Conservation (phyloP, 208 protist species). For the Plasmodiophora brassicae region DNA sequence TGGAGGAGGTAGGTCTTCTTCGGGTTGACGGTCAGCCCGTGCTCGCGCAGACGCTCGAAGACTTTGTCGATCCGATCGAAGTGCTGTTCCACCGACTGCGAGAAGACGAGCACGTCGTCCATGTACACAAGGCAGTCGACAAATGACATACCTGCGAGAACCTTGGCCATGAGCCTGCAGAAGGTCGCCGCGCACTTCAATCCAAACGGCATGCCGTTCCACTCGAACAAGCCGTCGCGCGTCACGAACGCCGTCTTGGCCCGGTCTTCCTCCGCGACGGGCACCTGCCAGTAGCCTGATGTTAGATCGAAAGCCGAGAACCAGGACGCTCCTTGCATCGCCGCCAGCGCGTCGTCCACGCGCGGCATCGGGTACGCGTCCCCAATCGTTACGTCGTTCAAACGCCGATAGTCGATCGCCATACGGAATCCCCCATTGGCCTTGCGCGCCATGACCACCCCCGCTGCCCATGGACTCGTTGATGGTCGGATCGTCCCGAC, state of each 20-base stretch:
- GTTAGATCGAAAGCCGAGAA: slow-evolving; percentile 20
- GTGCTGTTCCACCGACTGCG: not conserved
- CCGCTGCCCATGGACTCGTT: not conserved
- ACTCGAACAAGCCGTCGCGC: slow-evolving; percentile 7
- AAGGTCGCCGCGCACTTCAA: slow-evolving; percentile 38
- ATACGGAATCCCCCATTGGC: not conserved
- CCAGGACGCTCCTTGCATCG: not conserved
- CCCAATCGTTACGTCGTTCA: not conserved
- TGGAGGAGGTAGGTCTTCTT: slow-evolving; percentile 4
- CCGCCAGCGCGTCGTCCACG: slow-evolving; percentile 11
- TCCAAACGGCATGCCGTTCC: slow-evolving; percentile 27
- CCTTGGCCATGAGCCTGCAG: slow-evolving; percentile 11
- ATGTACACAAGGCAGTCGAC: slow-evolving; percentile 24
- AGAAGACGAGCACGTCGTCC: slow-evolving; percentile 41
- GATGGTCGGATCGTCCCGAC: not conserved
- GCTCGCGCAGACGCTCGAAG: slow-evolving; percentile 23
- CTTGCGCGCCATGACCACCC: not conserved
- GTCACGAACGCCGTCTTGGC: slow-evolving; percentile 40
- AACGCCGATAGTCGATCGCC: not conserved
- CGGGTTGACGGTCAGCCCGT: slow-evolving; percentile 14
- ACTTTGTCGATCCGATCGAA: slow-evolving; percentile 30
- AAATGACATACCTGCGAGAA: not conserved
- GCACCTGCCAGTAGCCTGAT: slow-evolving; percentile 34
- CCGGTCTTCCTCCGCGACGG: slow-evolving; percentile 4
- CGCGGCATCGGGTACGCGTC: slow-evolving; percentile 25